Percentiles rank a stretch among this genome's conserved stretches.
Evolutionary conservation across 2,329 filamentous ascomycete species (phyloP).

Genomic region (Epicoccum nigrum): DNA sequence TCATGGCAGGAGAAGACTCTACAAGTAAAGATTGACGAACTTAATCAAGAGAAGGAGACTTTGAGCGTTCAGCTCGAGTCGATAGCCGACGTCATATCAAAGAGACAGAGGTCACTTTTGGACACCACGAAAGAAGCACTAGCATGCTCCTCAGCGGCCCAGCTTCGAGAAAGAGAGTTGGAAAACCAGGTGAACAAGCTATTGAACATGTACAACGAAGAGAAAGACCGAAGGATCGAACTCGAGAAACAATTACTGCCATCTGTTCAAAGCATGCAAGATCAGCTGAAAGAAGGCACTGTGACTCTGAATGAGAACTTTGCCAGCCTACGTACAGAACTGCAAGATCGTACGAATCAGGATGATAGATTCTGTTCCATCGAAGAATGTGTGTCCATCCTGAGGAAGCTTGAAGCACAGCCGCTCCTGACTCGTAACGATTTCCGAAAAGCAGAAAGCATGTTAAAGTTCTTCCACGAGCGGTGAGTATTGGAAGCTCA

Average conservation of each 20-base stretch:
- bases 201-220: slow-evolving; percentile 22
- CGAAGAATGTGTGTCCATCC: slow-evolving; percentile 25
- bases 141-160: slow-evolving; percentile 14
- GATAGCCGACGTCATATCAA: slow-evolving; percentile 17
- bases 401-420: slow-evolving; percentile 25
- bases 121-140: slow-evolving; percentile 25
- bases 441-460: slow-evolving; percentile 29
- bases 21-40: slow-evolving; percentile 25
- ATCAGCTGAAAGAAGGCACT: slow-evolving; percentile 23
- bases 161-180: slow-evolving; percentile 22
- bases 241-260: slow-evolving; percentile 31
- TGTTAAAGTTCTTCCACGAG: slow-evolving; percentile 30
- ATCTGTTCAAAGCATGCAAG: slow-evolving; percentile 22
- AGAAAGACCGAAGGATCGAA: slow-evolving; percentile 26
- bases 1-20: slow-evolving; percentile 22
- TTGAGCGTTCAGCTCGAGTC: slow-evolving; percentile 22
- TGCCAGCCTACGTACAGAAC: not conserved
- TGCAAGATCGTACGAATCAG: slow-evolving; percentile 9
- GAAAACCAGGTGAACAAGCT: slow-evolving; percentile 19
- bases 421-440: slow-evolving; percentile 30
- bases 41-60: slow-evolving; percentile 27
- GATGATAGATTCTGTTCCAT: slow-evolving; percentile 2
- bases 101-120: slow-evolving; percentile 22
- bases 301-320: slow-evolving; percentile 12
- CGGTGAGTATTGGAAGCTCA: slow-evolving; percentile 20